These are phyloP conservation scores for Teratosphaeria nubilosa DNA, from an alignment of 2,329 filamentous ascomycete species.

Conservation along the genomic window DNA sequence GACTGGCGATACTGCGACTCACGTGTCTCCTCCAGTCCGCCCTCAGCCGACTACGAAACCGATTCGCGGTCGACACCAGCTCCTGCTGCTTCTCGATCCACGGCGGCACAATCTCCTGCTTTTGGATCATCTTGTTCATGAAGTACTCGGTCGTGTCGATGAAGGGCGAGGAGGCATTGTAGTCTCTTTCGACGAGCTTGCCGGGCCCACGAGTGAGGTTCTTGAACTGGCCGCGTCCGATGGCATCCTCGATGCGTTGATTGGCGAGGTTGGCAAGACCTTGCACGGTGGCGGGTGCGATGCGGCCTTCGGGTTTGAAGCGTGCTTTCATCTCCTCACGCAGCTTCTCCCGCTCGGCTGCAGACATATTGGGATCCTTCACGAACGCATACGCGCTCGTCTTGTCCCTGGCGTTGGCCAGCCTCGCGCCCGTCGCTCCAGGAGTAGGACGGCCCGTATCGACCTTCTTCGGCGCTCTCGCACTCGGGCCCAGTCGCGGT, in stretches of 20 bases:
- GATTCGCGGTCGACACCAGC: slow-evolving; percentile 55
- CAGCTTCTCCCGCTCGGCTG: slow-evolving; percentile 62
- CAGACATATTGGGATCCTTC: slow-evolving; percentile 49
- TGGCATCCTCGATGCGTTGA: slow-evolving; percentile 86
- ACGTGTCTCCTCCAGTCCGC: slow-evolving; percentile 80
- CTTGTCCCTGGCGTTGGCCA: slow-evolving; percentile 50
- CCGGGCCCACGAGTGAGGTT: slow-evolving; percentile 61
- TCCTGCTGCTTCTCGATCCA: slow-evolving; percentile 99
- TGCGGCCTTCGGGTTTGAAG: slow-evolving; percentile 61
- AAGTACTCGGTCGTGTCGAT: slow-evolving; percentile 96
- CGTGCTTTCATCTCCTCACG: slow-evolving; percentile 68
- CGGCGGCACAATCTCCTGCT: slow-evolving; percentile 86
- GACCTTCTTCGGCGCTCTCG: slow-evolving; percentile 30
- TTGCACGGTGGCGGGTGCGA: slow-evolving; percentile 64
- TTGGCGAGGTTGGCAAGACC: slow-evolving; percentile 79
- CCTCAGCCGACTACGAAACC: slow-evolving; percentile 65
- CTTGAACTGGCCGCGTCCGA: slow-evolving; percentile 79
- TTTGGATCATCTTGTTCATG: slow-evolving; percentile 97
- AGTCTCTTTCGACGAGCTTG: slow-evolving; percentile 68
- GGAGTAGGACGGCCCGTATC: slow-evolving; percentile 34
- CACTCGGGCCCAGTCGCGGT: slow-evolving; percentile 23
- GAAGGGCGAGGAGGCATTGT: slow-evolving; percentile 75
- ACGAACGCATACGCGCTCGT: slow-evolving; percentile 43
- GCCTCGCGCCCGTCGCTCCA: slow-evolving; percentile 35
- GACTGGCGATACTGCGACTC: slow-evolving; percentile 64